phyloP scores from a whole-genome alignment of 441 rosid genomes.

The Croton setiger region DNA sequence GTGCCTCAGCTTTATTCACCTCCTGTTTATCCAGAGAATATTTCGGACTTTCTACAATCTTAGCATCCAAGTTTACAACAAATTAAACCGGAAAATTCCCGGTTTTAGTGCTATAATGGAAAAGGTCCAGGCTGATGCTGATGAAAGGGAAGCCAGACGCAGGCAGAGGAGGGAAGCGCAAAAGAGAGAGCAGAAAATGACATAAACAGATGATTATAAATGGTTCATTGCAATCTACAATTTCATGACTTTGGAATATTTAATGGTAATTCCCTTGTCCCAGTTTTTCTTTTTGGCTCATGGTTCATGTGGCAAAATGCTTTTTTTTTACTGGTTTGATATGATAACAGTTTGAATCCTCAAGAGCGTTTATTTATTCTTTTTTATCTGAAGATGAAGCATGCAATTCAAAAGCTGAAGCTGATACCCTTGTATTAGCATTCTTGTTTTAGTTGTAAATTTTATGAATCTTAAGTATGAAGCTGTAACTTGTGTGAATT shows the following conservation, averaged over 20 bases:
- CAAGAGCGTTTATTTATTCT: neutral
- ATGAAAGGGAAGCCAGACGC: constrained; percentile 30
- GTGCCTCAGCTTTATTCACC: constrained; percentile 3
- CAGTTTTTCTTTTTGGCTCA: neutral
- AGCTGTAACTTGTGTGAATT: neutral
- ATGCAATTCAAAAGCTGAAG: neutral
- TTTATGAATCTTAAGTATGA: neutral
- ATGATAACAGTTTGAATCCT: neutral
- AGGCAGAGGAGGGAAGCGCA: constrained; percentile 38
- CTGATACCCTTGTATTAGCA: constrained; percentile 8
- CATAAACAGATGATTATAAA: constrained; percentile 4
- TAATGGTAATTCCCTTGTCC: neutral
- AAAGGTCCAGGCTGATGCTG: constrained; percentile 43
- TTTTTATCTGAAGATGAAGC: neutral
- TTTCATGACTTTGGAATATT: neutral
- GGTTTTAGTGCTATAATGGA: constrained; percentile 55
- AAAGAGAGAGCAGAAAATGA: constrained; percentile 35
- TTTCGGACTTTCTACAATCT: constrained; percentile 38
- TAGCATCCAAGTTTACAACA: constrained; percentile 31
- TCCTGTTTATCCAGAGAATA: constrained; percentile 41
- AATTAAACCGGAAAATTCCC: constrained; percentile 45
- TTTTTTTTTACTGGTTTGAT: neutral
- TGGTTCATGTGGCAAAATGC: neutral
- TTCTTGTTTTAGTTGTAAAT: neutral
- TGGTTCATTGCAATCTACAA: neutral